Percentiles rank a stretch among this genome's conserved stretches.
Evolutionary conservation across 257 asterid species (phyloP).

Genomic region (Agastache rugosa): DNA sequence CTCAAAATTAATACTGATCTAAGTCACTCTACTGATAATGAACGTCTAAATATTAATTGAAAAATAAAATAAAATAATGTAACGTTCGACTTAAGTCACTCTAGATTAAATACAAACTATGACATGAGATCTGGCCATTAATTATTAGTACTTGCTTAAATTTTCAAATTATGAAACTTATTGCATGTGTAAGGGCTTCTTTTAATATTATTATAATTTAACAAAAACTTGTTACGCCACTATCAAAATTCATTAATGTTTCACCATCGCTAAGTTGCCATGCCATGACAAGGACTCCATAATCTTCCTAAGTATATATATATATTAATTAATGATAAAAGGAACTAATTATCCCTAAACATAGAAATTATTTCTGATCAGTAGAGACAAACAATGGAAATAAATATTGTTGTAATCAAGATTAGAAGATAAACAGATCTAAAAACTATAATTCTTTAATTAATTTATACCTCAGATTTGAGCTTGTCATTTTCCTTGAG

Average conservation of each 20-base stretch:
- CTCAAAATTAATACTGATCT: not conserved
- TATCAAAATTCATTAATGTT: too few species aligned
- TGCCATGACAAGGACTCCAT: not conserved
- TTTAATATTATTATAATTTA: too few species aligned
- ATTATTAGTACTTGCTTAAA: not conserved
- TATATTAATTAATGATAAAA: not conserved
- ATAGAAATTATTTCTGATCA: too few species aligned
- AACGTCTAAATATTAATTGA: not conserved
- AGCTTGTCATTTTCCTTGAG: conserved; percentile 82
- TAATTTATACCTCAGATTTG: conserved; percentile 77
- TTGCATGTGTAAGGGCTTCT: not conserved
- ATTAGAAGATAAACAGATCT: not conserved
- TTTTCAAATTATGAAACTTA: not conserved
- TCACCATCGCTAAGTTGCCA: not conserved
- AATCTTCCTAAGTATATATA: not conserved
- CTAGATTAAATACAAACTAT: conserved; percentile 1
- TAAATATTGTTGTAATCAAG: not conserved
- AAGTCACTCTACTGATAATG: not conserved
- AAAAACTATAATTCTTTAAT: not conserved
- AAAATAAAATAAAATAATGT: not conserved
- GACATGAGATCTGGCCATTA: conserved; percentile 9
- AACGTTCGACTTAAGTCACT: conserved; percentile 8
- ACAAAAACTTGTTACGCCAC: too few species aligned
- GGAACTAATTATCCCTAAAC: not conserved
- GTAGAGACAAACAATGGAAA: not conserved